Percentiles rank a stretch among this genome's conserved stretches.
Conservation (phyloP, 164 flowering plant genomes). For the Sedum album region DNA sequence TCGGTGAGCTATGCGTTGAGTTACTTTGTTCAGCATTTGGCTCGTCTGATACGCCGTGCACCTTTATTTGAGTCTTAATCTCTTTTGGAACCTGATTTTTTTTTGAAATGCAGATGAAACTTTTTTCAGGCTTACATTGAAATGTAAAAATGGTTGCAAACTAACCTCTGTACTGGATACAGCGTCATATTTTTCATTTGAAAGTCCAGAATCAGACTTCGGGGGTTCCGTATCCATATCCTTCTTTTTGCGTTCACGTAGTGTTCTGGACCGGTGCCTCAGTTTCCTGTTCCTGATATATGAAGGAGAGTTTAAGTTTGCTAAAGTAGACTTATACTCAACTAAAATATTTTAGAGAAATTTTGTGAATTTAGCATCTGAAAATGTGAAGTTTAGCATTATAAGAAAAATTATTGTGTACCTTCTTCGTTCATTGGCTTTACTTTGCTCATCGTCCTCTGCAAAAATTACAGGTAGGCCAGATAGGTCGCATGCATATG, state of each 20-base stretch:
- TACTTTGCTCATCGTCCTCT: constrained; percentile 31
- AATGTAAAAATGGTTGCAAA: neutral
- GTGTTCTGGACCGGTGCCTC: constrained; percentile 19
- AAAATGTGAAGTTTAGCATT: neutral
- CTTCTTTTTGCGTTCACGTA: constrained; percentile 18
- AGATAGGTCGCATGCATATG: constrained; percentile 53
- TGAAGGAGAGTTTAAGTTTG: neutral
- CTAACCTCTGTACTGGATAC: neutral
- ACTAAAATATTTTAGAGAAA: no score
- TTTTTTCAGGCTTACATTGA: no score
- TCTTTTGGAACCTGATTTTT: constrained; percentile 18
- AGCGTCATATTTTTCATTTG: constrained; percentile 15
- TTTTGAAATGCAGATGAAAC: no score
- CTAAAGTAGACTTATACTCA: no score
- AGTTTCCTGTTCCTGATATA: constrained; percentile 11
- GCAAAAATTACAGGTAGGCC: constrained; percentile 43
- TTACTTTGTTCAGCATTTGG: neutral
- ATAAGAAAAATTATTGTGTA: constrained; percentile 13
- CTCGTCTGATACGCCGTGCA: neutral
- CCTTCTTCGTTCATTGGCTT: constrained; percentile 26
- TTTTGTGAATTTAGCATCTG: no score
- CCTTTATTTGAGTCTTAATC: neutral
- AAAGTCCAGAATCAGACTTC: constrained; percentile 10
- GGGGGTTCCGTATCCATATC: constrained; percentile 14
- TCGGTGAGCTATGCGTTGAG: no score